Evolutionary conservation across 2,329 filamentous ascomycete genomes (phyloP).

Genomic region (Periconia digitata): DNA sequence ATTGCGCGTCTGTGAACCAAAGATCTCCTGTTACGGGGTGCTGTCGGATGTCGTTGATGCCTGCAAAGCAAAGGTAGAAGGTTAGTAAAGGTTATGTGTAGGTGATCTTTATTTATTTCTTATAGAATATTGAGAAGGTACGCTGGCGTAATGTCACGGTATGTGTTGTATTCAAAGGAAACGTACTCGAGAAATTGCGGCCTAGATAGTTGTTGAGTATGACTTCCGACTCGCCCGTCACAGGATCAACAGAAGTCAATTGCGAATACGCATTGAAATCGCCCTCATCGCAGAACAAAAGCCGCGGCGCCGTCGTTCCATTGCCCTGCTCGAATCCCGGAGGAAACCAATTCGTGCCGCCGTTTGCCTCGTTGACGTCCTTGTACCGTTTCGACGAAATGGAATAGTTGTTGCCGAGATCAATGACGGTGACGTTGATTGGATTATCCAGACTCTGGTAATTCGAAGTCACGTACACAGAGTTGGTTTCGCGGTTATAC

Average conservation of each 20-base stretch:
- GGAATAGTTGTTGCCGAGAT: constrained; percentile 43
- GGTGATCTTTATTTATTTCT: too few relatives aligned
- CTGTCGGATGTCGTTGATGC: constrained; percentile 47
- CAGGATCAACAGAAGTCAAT: constrained; percentile 49
- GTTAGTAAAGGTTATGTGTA: too few relatives aligned
- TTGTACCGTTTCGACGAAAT: constrained; percentile 42
- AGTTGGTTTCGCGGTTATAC: constrained; percentile 39
- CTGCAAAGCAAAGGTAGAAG: too few relatives aligned
- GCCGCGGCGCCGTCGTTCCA: constrained; percentile 23
- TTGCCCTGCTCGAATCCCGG: constrained; percentile 25
- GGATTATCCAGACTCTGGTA: constrained; percentile 31
- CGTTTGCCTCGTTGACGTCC: constrained; percentile 43
- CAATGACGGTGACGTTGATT: constrained; percentile 40
- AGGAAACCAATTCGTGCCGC: constrained; percentile 38
- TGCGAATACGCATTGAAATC: constrained; percentile 45
- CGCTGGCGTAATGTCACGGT: too few relatives aligned
- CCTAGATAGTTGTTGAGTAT: constrained; percentile 53
- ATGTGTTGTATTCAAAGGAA: too few relatives aligned
- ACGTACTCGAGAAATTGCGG: constrained; percentile 48
- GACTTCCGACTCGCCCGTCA: constrained; percentile 44
- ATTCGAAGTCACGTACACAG: constrained; percentile 48
- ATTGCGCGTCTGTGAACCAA: constrained; percentile 54
- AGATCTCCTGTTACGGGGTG: constrained; percentile 49
- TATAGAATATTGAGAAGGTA: too few relatives aligned
- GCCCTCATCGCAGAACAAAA: constrained; percentile 41